phyloP scores from a whole-genome alignment of 352 stramenopile species.

The Phytophthora chlamydospora region DNA sequence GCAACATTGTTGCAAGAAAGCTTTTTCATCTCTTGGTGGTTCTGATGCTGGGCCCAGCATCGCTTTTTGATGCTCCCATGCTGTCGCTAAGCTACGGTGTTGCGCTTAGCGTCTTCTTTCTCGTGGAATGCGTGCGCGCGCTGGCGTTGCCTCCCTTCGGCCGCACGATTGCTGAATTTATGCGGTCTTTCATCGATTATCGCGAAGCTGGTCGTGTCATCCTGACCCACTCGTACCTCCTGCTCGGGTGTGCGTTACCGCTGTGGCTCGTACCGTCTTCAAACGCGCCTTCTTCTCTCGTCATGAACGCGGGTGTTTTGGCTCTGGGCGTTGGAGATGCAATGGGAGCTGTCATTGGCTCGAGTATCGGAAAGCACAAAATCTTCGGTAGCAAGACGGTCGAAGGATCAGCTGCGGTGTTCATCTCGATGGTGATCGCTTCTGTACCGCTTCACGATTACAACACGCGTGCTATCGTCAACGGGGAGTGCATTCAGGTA shows the following conservation, averaged over 20 bases:
- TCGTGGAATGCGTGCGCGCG: conserved; percentile 72
- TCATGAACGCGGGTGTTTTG: conserved; percentile 71
- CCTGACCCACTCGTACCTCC: conserved; percentile 80
- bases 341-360: conserved; percentile 75
- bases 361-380: conserved; percentile 48
- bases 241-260: conserved; percentile 77
- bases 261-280: conserved; percentile 59
- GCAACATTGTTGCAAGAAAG: conserved; percentile 80
- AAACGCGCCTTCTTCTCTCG: conserved; percentile 21
- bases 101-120: conserved; percentile 69
- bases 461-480: conserved; percentile 15
- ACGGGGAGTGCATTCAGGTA: conserved; percentile 49
- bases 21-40: conserved; percentile 85
- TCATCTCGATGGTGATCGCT: conserved; percentile 59
- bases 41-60: conserved; percentile 78
- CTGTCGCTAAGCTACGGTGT: conserved; percentile 82
- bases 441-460: conserved; percentile 63
- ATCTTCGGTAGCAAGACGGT: conserved; percentile 72
- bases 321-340: conserved; percentile 77
- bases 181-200: conserved; percentile 78
- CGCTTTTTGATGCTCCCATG: conserved; percentile 56
- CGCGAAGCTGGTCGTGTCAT: conserved; percentile 72
- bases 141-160: conserved; percentile 67
- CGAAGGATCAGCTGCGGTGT: conserved; percentile 65
- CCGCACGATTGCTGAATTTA: conserved; percentile 55